phyloP scores from a whole-genome alignment of 2,329 filamentous ascomycete species.

The Bimuria novae-zelandiae region DNA sequence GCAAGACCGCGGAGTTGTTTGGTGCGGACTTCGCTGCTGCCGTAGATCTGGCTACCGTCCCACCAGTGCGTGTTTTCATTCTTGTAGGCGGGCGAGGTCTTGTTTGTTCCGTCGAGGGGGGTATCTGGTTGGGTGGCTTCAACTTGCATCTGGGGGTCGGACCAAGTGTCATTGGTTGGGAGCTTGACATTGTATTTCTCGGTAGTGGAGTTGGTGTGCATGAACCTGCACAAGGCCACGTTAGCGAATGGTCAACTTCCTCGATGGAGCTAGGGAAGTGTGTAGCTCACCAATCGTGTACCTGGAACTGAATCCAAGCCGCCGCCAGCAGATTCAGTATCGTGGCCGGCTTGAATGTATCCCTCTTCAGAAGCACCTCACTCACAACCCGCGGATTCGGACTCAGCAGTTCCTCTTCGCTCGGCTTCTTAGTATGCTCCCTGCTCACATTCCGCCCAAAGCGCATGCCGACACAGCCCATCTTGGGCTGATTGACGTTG shows the following conservation, averaged over 20 bases:
- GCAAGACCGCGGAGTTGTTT: constrained; percentile 40
- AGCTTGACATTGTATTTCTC: constrained; percentile 43
- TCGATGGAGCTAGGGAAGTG: no score
- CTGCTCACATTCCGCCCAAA: constrained; percentile 53
- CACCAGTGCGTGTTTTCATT: constrained; percentile 54
- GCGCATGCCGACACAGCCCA: constrained; percentile 53
- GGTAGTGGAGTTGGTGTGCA: constrained; percentile 27
- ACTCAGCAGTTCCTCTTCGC: constrained; percentile 48
- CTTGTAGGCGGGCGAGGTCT: constrained; percentile 47
- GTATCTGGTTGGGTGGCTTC: constrained; percentile 43
- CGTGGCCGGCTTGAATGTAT: constrained; percentile 53
- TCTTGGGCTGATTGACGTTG: constrained; percentile 46
- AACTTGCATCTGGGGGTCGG: constrained; percentile 43
- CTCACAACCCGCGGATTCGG: constrained; percentile 53
- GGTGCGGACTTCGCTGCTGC: constrained; percentile 48
- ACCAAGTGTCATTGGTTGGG: constrained; percentile 44
- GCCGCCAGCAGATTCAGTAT: constrained; percentile 54
- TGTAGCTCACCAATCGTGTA: constrained; percentile 34
- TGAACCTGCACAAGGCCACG: constrained; percentile 6
- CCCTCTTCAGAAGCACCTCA: constrained; percentile 48
- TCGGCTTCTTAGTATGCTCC: constrained; percentile 44
- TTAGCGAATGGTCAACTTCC: background rate
- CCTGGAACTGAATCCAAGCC: constrained; percentile 57
- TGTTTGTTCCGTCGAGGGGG: constrained; percentile 44
- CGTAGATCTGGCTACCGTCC: constrained; percentile 55